Conservation (phyloP, 2,329 filamentous ascomycete genomes). For the Epichloe sibirici region DNA sequence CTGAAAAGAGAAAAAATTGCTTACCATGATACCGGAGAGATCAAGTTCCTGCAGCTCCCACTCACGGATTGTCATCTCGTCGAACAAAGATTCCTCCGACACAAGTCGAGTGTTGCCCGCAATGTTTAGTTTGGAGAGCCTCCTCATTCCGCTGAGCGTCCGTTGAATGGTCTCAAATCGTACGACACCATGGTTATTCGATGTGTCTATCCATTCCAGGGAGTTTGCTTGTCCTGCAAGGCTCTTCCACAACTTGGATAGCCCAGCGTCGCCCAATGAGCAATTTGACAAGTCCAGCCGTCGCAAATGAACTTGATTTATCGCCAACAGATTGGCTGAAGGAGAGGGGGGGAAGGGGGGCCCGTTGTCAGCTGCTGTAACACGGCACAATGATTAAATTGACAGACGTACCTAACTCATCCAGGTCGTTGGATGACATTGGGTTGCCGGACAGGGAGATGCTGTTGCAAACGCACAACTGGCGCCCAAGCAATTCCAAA, state of each 20-base stretch:
- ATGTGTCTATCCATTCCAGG: conserved; percentile 38
- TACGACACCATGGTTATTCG: conserved; percentile 39
- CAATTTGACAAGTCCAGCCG: conserved; percentile 40
- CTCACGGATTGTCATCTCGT: conserved; percentile 28
- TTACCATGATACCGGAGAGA: conserved; percentile 40
- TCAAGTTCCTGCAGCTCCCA: conserved; percentile 42
- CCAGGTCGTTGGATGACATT: conserved; percentile 33
- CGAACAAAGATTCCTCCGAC: conserved; percentile 32
- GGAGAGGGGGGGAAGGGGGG: too few relatives aligned
- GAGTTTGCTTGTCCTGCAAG: conserved; percentile 32
- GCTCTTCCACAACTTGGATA: conserved; percentile 35
- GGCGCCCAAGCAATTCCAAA: conserved; percentile 34
- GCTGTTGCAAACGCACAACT: conserved; percentile 36
- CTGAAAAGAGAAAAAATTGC: neutral
- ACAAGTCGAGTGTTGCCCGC: conserved; percentile 37
- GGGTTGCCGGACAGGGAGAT: conserved; percentile 38
- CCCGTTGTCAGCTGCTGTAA: neutral
- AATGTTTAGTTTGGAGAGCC: conserved; percentile 37
- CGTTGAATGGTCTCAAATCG: conserved; percentile 33
- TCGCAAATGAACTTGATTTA: conserved; percentile 28
- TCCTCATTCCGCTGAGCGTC: conserved; percentile 30
- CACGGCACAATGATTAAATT: neutral
- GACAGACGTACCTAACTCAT: conserved; percentile 30
- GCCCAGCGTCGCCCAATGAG: conserved; percentile 34
- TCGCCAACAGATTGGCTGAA: conserved; percentile 20